These are phyloP conservation scores for Aspergillus sp. DNA, from an alignment of 2,329 filamentous ascomycete genomes.

Conservation along the genomic window DNA sequence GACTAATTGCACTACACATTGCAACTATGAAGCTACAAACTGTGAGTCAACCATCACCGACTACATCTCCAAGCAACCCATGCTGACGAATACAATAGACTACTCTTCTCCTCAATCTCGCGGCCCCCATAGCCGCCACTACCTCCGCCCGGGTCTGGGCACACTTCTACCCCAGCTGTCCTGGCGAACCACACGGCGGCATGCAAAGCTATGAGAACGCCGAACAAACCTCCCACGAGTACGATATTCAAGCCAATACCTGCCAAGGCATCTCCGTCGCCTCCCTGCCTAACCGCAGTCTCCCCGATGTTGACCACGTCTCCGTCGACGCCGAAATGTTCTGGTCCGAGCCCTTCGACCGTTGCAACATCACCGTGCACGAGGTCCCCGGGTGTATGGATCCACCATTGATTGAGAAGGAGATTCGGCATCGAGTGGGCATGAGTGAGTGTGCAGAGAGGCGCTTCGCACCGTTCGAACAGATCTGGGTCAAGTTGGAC, in stretches of 20 bases:
- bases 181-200: constrained; percentile 12
- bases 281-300: constrained; percentile 10
- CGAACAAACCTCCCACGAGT: constrained; percentile 14
- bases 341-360: constrained; percentile 9
- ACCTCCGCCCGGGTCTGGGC: constrained; percentile 22
- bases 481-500: constrained; percentile 25
- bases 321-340: constrained; percentile 21
- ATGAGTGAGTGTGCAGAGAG: constrained; percentile 18
- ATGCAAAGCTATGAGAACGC: constrained; percentile 18
- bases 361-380: constrained; percentile 26
- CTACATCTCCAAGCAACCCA: background rate
- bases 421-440: constrained; percentile 14
- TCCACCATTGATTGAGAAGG: constrained; percentile 17
- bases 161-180: constrained; percentile 24
- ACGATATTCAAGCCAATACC: constrained; percentile 13
- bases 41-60: background rate
- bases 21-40: background rate
- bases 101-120: constrained; percentile 13
- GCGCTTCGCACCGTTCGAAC: constrained; percentile 16
- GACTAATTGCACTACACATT: background rate
- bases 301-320: constrained; percentile 16
- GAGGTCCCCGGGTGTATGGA: constrained; percentile 26
- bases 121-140: constrained; percentile 12
- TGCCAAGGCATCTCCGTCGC: constrained; percentile 22
- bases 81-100: background rate